Evolutionary conservation across 2,329 filamentous ascomycete genomes (phyloP), one percentile per base, ranked within the genome.

Genomic region (Apiospora pterosperma): DNA sequence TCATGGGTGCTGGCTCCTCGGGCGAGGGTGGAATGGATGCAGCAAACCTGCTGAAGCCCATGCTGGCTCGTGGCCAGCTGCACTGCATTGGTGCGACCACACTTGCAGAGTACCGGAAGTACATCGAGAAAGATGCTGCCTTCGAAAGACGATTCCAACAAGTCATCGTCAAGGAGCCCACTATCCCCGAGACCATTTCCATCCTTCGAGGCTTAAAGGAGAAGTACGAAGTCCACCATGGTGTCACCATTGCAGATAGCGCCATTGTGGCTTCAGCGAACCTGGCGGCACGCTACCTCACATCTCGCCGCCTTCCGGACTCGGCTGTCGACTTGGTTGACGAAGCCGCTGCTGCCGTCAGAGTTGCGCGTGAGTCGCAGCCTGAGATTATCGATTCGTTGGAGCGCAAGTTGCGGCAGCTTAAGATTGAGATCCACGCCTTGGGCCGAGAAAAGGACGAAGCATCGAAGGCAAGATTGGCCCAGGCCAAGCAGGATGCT

Each of bases 141-240:
- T 99, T 99, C 76, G 96, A 99, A 80, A 92, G 96, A 79, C 92
- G 96, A 78, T 99, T 99, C 85, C 96, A 99, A 78, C 96, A 99
- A 79, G 96, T 99, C 42, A 80, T 99, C 55, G 95, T 98, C 77
- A 97, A 97, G 81, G 96, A 99, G 76, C 96, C 96, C 2, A 85
- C 88, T 6, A 90, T 98, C 60, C 78, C 88, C 1, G 96, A 99
- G 80, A 98, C 96, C 16, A 88, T 99, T 68, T 99, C 96, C 25
- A 99, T 99, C 74, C 89, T 99, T n/a, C 92, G 96, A 84, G 96
- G 96, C 75, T 82, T 99, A 68, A 99, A 98, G 83, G 95, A 98
- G 77, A 93, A 93, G 76, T 99, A 98, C 80, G 96, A 99, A 80
- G 92, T 97, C 61, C 96, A 99, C 78, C 96, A 99, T 77, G 94